Base-by-base conservation (phyloP, 768 basidiomycete genomes). In the Daedaleopsis sinensis region DNA sequence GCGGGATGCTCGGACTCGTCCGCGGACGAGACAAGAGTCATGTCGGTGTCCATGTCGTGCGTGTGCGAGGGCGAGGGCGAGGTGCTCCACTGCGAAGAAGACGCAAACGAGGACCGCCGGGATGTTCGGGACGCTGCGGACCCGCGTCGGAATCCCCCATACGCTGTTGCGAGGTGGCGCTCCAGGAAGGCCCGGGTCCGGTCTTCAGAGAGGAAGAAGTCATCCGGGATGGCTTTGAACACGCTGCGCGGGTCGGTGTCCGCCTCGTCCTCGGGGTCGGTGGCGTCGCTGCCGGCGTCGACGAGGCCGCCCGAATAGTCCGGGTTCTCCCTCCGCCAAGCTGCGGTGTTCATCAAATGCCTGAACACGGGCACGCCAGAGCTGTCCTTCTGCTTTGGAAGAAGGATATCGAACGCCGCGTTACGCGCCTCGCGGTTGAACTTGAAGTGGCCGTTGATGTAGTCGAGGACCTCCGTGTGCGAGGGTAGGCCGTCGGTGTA, bases 301-400 rank as follows among this genome's bases (percentile, higher is more conserved):
- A 53, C 56, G 21, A 62, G 49, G 27, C 61, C 61, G 16, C 52
- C 61, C 32, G 38, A 19, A 52, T 56, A 62, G 52, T 62, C 61
- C 23, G 47, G 47, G 2, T 36, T 42, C 44, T 44, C 46, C 27
- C 56, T 43, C 18, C 61, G 61, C 61, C 61, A 62, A 5, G 18
- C 36, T 12, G 51, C 47, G 15, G 61, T 62, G 0, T 32, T 36
- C 37, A 62, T 12, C 37, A 62, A 52, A 24, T 52, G 56, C 24
- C 21, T n/a, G 24, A 54, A 62, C 7, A 46, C 56, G 12, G 61
- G 61, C 18, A 19, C 32, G 27, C 27, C 4, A 18, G 39, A 42
- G 18, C 18, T 11, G 11, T 36, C 35, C 27, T 6, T 13, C 2
- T 13, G 35, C 37, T 16, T 24, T 1, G 51, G 51, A n/a, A 52